These are phyloP conservation scores for Metarhizium sp. DNA, from an alignment of 2,329 filamentous ascomycete genomes.

Conservation along the genomic window DNA sequence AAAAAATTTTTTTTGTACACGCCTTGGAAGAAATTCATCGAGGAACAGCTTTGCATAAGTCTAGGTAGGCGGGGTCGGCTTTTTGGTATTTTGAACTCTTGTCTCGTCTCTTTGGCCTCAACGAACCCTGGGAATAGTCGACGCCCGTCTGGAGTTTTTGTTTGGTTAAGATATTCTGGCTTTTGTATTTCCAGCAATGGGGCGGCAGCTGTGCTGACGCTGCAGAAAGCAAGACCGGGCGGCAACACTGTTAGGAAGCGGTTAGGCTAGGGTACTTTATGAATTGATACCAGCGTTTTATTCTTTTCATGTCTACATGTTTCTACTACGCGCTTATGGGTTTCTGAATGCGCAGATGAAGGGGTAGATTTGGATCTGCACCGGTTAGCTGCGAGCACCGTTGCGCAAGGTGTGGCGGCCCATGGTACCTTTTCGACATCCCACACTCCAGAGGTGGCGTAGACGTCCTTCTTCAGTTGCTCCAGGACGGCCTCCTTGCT, in stretches of 20 bases:
- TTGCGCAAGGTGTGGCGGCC: not conserved
- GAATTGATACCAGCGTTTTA: slow-evolving; percentile 5
- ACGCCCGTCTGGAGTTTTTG: not conserved
- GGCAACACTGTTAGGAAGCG: not conserved
- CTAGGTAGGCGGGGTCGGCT: not conserved
- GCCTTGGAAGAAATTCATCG: not conserved
- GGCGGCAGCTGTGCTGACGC: slow-evolving; percentile 8
- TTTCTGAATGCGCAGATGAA: slow-evolving; percentile 33
- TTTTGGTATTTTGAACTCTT: not conserved
- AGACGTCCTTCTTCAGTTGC: slow-evolving; percentile 62
- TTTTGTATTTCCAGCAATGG: slow-evolving; percentile 15
- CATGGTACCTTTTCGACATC: slow-evolving; percentile 55
- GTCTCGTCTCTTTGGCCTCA: not conserved
- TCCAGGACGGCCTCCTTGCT: slow-evolving; percentile 61
- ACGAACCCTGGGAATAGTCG: not conserved
- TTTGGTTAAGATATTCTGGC: slow-evolving; percentile 9
- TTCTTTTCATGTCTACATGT: not conserved
- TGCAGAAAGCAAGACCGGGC: not conserved
- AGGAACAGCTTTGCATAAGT: slow-evolving; percentile 2
- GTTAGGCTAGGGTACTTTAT: not conserved
- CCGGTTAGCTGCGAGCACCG: not conserved
- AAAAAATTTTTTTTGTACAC: too few relatives aligned
- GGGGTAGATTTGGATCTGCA: slow-evolving; percentile 41
- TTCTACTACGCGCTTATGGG: slow-evolving; percentile 10
- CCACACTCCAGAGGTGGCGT: slow-evolving; percentile 66